Percentiles rank a stretch among this genome's conserved stretches.
Conservation (phyloP, 208 protist species). For the Trypanosoma vivax region DNA sequence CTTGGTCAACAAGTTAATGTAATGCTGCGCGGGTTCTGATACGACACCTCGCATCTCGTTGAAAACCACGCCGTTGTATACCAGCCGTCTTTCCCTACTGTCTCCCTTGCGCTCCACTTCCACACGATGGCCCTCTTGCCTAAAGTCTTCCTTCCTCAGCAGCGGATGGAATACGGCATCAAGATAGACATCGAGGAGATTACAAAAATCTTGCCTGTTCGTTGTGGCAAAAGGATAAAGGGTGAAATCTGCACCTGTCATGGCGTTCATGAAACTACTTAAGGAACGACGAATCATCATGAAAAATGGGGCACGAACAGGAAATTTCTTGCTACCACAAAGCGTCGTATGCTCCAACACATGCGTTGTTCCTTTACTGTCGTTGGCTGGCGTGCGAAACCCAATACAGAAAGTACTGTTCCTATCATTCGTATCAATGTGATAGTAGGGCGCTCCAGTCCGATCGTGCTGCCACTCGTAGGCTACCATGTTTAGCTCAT, state of each 20-base stretch:
- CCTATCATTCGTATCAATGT: conserved; percentile 91
- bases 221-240: conserved; percentile 91
- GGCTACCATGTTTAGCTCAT: conserved; percentile 70
- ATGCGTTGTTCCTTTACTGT: conserved; percentile 94
- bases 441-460: conserved; percentile 82
- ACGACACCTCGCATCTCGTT: conserved; percentile 94
- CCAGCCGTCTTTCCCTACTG: conserved; percentile 26
- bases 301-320: conserved; percentile 90
- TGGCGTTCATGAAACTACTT: conserved; percentile 91
- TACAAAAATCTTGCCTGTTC: conserved; percentile 88
- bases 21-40: conserved; percentile 77
- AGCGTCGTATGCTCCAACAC: conserved; percentile 96
- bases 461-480: conserved; percentile 70
- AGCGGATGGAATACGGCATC: conserved; percentile 90
- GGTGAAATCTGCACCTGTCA: conserved; percentile 92
- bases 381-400: conserved; percentile 91
- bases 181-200: conserved; percentile 91
- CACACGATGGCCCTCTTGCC: conserved; percentile 89
- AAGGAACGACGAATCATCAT: conserved; percentile 88
- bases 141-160: conserved; percentile 86
- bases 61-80: conserved; percentile 91
- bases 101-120: conserved; percentile 47
- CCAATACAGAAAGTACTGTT: conserved; percentile 96
- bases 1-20: conserved; percentile 58
- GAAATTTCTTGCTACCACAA: conserved; percentile 94